These are phyloP conservation scores for Vickermania spadyakhi DNA, from an alignment of 208 protist genomes.

Conservation along the genomic window DNA sequence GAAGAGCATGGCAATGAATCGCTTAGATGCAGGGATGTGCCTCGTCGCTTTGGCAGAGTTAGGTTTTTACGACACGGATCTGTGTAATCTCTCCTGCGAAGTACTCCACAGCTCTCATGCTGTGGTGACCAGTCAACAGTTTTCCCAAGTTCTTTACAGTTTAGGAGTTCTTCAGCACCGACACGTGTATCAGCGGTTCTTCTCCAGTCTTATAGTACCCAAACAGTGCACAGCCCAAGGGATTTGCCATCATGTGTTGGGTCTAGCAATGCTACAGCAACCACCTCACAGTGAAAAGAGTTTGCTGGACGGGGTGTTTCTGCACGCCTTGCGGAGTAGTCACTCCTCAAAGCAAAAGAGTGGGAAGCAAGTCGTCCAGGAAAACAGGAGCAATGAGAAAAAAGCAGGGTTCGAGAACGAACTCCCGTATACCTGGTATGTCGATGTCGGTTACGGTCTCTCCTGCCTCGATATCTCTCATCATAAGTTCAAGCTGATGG, in stretches of 20 bases:
- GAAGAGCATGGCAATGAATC: slow-evolving; percentile 38
- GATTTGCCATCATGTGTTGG: slow-evolving; percentile 46
- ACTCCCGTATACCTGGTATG: slow-evolving; percentile 61
- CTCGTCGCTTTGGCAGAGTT: slow-evolving; percentile 55
- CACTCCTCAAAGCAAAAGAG: neutral
- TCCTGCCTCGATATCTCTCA: slow-evolving; percentile 56
- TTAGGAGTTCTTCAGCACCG: slow-evolving; percentile 83
- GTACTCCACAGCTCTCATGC: slow-evolving; percentile 56
- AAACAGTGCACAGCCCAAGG: slow-evolving; percentile 59
- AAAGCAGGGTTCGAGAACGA: slow-evolving; percentile 12
- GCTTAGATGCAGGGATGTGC: slow-evolving; percentile 70
- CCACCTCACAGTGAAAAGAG: slow-evolving; percentile 27
- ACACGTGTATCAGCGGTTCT: slow-evolving; percentile 71
- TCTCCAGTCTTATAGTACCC: slow-evolving; percentile 52
- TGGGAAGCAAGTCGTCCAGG: neutral
- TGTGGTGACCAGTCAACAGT: slow-evolving; percentile 65
- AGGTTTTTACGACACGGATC: slow-evolving; percentile 73
- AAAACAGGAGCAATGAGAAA: neutral
- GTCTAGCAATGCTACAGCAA: slow-evolving; percentile 80
- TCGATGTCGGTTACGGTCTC: slow-evolving; percentile 71
- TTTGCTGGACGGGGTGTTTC: slow-evolving; percentile 72
- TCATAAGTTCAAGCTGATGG: slow-evolving; percentile 76
- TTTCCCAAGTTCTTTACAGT: slow-evolving; percentile 64
- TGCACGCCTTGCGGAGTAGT: slow-evolving; percentile 57
- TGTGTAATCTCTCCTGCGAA: slow-evolving; percentile 74